These are phyloP conservation scores for Orobanche coerulescens DNA, from an alignment of 257 asterid genomes.

Conservation along the genomic window DNA sequence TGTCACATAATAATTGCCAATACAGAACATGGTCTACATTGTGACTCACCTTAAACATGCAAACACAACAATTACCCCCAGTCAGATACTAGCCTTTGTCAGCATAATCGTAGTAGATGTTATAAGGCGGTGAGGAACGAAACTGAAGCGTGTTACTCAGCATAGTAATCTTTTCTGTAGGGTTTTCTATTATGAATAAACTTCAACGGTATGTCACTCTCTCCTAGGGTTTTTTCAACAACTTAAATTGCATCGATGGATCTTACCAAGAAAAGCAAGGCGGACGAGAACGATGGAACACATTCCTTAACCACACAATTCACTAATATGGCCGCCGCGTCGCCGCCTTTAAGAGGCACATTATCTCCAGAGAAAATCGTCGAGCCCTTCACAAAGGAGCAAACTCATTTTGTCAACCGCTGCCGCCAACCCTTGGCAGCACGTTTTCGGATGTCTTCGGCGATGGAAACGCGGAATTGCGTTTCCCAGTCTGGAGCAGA, in stretches of 20 bases:
- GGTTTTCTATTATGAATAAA: too few relatives aligned
- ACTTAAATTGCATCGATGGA: constrained; percentile 37
- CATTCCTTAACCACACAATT: constrained; percentile 33
- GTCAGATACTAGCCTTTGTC: neutral
- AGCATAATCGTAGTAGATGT: neutral
- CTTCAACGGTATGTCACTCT: too few relatives aligned
- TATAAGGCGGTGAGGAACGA: too few relatives aligned
- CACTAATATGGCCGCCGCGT: constrained; percentile 22
- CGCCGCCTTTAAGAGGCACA: constrained; percentile 25
- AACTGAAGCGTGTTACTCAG: too few relatives aligned
- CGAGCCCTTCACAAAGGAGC: constrained; percentile 74
- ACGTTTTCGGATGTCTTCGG: too few relatives aligned
- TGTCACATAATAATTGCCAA: neutral
- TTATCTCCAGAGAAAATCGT: constrained; percentile 70
- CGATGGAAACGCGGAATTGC: too few relatives aligned
- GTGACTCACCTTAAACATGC: too few relatives aligned
- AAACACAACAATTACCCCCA: too few relatives aligned
- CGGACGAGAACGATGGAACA: constrained; percentile 72
- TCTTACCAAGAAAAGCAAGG: constrained; percentile 77
- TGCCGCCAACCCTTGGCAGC: too few relatives aligned
- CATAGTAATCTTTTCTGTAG: too few relatives aligned
- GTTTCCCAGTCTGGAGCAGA: too few relatives aligned
- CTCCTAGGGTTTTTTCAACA: constrained; percentile 23
- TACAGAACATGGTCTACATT: neutral
- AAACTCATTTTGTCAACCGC: too few relatives aligned